Evolutionary conservation across 1,139 yeast genomes (phyloP), one percentile per base, ranked within the genome.

Genomic region (Yamadazyma spencermartinsiae): DNA sequence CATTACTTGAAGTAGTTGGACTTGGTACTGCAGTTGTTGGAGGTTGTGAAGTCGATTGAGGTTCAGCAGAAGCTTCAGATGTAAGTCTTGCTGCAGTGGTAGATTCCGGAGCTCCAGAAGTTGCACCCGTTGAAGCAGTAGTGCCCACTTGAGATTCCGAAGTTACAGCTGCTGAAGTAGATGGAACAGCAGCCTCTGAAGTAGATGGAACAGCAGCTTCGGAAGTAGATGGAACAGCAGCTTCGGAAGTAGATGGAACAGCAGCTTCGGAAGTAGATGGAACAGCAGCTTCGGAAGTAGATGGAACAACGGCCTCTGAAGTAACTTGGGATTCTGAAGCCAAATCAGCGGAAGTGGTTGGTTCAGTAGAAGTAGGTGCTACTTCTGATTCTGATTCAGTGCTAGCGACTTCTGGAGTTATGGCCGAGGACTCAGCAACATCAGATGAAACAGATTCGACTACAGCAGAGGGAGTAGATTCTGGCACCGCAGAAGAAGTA

Each of bases 1-100:
- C 54, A 16, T 56, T 44, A 19, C 53, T 51, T n/a, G 61, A 43
- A 11, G 56, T 34, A 8, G 57, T 31, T 3, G 51, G 40, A 12
- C 51, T 34, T 11, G 40, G 20, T 13, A 44, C 28, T 10, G 35
- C 32, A 7, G 39, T 19, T 9, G 43, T 15, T 7, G 16, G 11
- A 10, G 31, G 31, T 26, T 26, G 29, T 14, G 45, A 25, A 18
- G 23, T 20, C 12, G 39, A 33, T 19, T 28, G 9, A 11, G 36
- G 38, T n/a, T 23, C 28, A 14, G 36, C 32, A 14, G 25, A 24
- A 19, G 15, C 23, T 15, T 34, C 35, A 15, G 29, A 11, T 14
- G 33, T 31, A 12, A 31, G 24, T 20, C 34, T 19, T 12, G 38
- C 27, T 6, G 33, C 33, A 30, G 33, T 8, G 15, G 15, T 20